Base-by-base conservation (phyloP, 176 grass and related monocot species). In the Stipa capillata region DNA sequence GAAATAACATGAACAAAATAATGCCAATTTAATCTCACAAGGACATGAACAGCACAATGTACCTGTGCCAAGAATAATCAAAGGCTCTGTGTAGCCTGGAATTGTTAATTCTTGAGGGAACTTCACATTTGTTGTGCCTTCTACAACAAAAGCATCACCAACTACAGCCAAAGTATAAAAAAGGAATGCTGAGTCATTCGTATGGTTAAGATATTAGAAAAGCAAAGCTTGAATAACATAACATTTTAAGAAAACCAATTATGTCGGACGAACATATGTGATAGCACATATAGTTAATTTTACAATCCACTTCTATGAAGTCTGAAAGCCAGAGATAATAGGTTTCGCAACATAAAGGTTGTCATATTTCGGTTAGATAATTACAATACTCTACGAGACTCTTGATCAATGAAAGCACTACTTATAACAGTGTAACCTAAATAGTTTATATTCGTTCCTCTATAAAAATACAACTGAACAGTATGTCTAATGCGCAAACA, bases 61-160 rank as follows among this genome's bases (percentile, higher is more conserved):
- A 97, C 93, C 90, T 93, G 86, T 89, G 42, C 93, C 93, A 40
- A 97, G 83, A 66, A 93, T 65, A 84, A 85, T 18, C 39, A 97
- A 72, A 48, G 85, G 74, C 36, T 81, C 78, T 11, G 62, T 56
- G 69, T 76, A 79, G 52, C 88, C 90, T 21, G 90, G 86, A 85
- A 91, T 86, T 15, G 41, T 82, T 67, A 91, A 25, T 44, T 89
- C 93, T 63, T 80, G 84, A 42, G 88, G 81, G 36, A 97, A 97
- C 70, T 85, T 91, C 67, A 97, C 90, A 68, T 93, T 87, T 58
- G 93, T 93, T 53, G 43, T 76, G 65, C 35, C 76, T 68, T 68
- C 65, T 44, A 68, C 39, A 25, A 68, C 65, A 17, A 44, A 68
- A 68, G 39, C 65, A 28, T 44, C 65, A 61, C 58, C 58, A 61